Evolutionary conservation across 2,329 filamentous ascomycete genomes (phyloP).

Genomic region (Amauroascus verrucosus): DNA sequence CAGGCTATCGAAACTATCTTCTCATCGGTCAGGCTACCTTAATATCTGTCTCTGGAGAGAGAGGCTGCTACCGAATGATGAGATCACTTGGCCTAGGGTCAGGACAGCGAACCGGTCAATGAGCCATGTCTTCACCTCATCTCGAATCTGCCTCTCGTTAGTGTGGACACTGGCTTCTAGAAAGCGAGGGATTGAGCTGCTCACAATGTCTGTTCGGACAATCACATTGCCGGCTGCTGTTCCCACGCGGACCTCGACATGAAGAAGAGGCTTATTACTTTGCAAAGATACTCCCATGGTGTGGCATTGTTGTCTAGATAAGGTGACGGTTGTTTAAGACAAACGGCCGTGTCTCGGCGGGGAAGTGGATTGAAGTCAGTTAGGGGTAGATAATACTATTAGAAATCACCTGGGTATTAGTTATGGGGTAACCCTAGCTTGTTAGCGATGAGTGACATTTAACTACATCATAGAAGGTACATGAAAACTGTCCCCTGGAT

Average conservation of each 20-base stretch:
- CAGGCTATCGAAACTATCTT: slow-evolving; percentile 22
- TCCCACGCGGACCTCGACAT: slow-evolving; percentile 33
- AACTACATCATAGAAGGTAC: too few relatives aligned
- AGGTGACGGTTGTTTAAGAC: not conserved
- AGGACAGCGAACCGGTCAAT: slow-evolving; percentile 26
- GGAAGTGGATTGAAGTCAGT: too few relatives aligned
- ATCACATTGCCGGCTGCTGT: slow-evolving; percentile 20
- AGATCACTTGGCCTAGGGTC: slow-evolving; percentile 27
- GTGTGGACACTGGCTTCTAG: too few relatives aligned
- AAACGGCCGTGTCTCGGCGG: too few relatives aligned
- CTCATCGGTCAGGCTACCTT: not conserved
- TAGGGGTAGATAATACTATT: too few relatives aligned
- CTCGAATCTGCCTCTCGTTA: slow-evolving; percentile 23
- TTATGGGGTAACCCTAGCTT: too few relatives aligned
- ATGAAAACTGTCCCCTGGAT: too few relatives aligned
- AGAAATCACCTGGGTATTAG: too few relatives aligned
- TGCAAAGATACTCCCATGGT: slow-evolving; percentile 2
- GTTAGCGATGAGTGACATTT: too few relatives aligned
- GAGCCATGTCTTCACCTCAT: slow-evolving; percentile 32
- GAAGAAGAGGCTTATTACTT: slow-evolving; percentile 24
- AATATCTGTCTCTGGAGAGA: not conserved
- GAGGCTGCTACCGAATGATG: slow-evolving; percentile 22
- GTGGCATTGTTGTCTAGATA: not conserved
- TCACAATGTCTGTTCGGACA: slow-evolving; percentile 27
- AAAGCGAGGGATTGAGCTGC: not conserved